Evolutionary conservation across 2,329 filamentous ascomycete species (phyloP).

Genomic region (Pseudogymnoascus sp.): DNA sequence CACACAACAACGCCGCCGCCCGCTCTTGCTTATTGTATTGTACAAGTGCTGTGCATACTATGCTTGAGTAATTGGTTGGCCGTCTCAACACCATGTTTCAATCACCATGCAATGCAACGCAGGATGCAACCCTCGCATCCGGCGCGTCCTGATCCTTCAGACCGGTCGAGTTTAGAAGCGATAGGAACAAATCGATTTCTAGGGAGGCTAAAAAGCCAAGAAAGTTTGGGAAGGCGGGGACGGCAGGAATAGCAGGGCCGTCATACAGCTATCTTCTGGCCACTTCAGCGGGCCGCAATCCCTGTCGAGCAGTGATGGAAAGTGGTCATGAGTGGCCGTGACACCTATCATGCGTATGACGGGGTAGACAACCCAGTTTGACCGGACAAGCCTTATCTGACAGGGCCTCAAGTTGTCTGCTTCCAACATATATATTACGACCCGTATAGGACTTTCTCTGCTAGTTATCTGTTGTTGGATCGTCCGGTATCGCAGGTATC

Average conservation of each 20-base stretch:
- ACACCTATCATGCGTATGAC: too few relatives aligned
- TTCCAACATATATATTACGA: neutral
- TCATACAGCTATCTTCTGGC: neutral
- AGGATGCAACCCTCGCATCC: neutral
- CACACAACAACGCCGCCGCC: too few relatives aligned
- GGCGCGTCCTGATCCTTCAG: neutral
- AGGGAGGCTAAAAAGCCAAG: neutral
- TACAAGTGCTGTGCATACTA: too few relatives aligned
- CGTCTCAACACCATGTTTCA: neutral
- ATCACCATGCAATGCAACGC: neutral
- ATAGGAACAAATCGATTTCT: neutral
- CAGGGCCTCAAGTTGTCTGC: neutral
- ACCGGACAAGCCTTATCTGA: neutral
- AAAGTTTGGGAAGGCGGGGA: neutral
- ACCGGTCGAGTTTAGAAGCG: neutral
- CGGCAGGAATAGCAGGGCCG: neutral
- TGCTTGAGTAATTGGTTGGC: neutral
- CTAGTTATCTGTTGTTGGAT: neutral
- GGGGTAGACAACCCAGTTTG: neutral
- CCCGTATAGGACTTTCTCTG: neutral
- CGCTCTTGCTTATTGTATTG: too few relatives aligned
- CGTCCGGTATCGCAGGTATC: neutral
- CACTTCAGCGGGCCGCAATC: neutral
- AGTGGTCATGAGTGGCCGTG: too few relatives aligned
- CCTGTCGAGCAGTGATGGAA: neutral